Percentiles rank a stretch among this genome's conserved stretches.
Evolutionary conservation across 2,329 filamentous ascomycete genomes (phyloP).

Genomic region (Colletotrichum spinosum): DNA sequence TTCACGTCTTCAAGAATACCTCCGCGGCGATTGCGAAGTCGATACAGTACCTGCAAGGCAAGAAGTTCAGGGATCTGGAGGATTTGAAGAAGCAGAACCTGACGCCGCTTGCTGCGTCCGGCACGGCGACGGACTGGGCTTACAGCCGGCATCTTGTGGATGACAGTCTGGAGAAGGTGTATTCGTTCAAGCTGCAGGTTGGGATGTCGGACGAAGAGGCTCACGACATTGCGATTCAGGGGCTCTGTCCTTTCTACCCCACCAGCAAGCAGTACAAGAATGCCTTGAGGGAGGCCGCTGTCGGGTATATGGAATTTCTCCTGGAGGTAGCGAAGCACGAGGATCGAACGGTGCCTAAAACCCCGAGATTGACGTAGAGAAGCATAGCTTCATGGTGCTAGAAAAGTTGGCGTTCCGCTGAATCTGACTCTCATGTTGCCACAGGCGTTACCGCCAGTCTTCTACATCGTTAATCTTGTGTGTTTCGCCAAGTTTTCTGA

Average conservation of each 20-base stretch:
- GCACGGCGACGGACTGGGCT: conserved; percentile 59
- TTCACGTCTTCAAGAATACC: conserved; percentile 43
- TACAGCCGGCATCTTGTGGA: conserved; percentile 55
- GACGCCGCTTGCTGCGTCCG: conserved; percentile 46
- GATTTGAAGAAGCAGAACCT: conserved; percentile 51
- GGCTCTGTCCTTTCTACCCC: conserved; percentile 56
- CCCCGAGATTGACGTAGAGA: too few species aligned
- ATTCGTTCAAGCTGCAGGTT: conserved; percentile 60
- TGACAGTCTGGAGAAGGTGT: conserved; percentile 49
- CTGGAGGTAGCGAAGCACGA: conserved; percentile 4
- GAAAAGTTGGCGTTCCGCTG: too few species aligned
- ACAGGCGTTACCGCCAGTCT: too few species aligned
- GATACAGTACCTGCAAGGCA: conserved; percentile 51
- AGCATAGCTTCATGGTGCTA: too few species aligned
- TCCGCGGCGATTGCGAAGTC: conserved; percentile 48
- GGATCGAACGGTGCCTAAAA: too few species aligned
- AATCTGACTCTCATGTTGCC: too few species aligned
- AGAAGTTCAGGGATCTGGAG: conserved; percentile 51
- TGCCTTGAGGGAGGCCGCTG: conserved; percentile 56
- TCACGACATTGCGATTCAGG: background rate
- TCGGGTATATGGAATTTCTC: conserved; percentile 60
- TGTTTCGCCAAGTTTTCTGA: too few species aligned
- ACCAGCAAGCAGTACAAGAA: conserved; percentile 53
- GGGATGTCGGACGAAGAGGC: conserved; percentile 48
- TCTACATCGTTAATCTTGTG: too few species aligned